Evolutionary conservation across 192 early-diverging fungal species (phyloP), one percentile per base, ranked within the genome.

Genomic region (Cetraspora pellucida): DNA sequence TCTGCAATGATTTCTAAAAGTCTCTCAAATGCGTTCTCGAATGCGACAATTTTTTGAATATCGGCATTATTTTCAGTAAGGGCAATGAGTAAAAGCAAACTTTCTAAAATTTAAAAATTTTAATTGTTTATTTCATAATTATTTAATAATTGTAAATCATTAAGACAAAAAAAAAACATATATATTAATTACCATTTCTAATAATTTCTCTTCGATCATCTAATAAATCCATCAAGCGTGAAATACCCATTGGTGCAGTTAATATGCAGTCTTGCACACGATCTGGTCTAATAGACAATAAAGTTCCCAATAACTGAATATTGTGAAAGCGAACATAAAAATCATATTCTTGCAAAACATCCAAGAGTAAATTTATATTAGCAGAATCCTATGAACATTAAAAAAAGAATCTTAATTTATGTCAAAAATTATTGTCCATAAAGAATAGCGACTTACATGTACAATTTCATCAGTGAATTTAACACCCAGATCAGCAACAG

Each of bases 11-110:
- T 95, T 2, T 85, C 86, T 66, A 99, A 83, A 25, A 99, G 83
- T 10, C 92, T 86, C 71, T 99, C 98, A 84, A 99, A 99, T 6
- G 96, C 95, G 77, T 95, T 97, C 73, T 98, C 95, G 84, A 99
- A 99, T 16, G 98, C 97, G 61, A 99, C 94, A 75, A 99, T 95
- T 86, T 99, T 98, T 85, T 99, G 98, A 28, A 99, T 93, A 70
- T 98, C 97, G 11, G 95, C 93, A 82, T 97, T 97, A 54, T 85
- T 89, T 65, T 93, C 88, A n/a, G 96, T 97, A 57, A 99, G 87
- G 0, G 93, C 87, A 68, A 97, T 97, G 78, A 99, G 76, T 30
- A 99, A 81, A 75, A 97, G 82, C 11, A 99, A 85, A 9, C 94
- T 94, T 90, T 98, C 96, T 95, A 82, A 55, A 16, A n/a, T 21